Evolutionary conservation across 805 yeast genomes (phyloP), one percentile per base, ranked within the genome.

Genomic region (Priceomyces fermenticarens): DNA sequence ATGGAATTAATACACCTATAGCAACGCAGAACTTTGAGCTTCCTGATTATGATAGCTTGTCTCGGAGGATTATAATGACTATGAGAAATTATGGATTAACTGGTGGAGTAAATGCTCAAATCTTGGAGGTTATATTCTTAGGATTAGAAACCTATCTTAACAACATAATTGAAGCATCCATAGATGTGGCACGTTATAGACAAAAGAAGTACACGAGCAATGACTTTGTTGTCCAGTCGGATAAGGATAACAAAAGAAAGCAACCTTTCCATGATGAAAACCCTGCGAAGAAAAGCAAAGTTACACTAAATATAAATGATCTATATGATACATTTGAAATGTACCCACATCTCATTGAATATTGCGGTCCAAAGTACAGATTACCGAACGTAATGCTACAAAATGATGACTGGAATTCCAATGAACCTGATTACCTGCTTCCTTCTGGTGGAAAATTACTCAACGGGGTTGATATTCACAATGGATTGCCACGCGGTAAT

Each of bases 21-120:
- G 77, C 91, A 2, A 70, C 86, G 1, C 96, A 91, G 49, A 71
- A 78, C 29, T 87, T 73, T 57, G 90, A 90, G 47, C 60, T 93
- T 4, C 97, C 97, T 0, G 98, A 91, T 49, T 71, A 73, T 31
- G 89, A 82, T 35, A 75, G 74, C 30, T 62, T 93, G 34, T 77
- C 79, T 39, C 67, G 81, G 10, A 73, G 89, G 39, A 81, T 93
- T 73, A 63, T 82, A 14, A 93, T 96, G 54, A 81, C 85, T 8
- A 84, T 93, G 48, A 74, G 97, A 52, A 98, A 93, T 54, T 81
- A 88, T 57, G 99, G 99, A 0, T 66, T 93, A 7, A 73, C 89
- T 0, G 96, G 96, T 0, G 79, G 81, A 11, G 72, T 91, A n/a
- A 82, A 80, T 34, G 75, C 82, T n/a, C 81, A 80, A 14, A 86